Evolutionary conservation across 768 basidiomycete species (phyloP).

Genomic region (Rubroboletus satanas): DNA sequence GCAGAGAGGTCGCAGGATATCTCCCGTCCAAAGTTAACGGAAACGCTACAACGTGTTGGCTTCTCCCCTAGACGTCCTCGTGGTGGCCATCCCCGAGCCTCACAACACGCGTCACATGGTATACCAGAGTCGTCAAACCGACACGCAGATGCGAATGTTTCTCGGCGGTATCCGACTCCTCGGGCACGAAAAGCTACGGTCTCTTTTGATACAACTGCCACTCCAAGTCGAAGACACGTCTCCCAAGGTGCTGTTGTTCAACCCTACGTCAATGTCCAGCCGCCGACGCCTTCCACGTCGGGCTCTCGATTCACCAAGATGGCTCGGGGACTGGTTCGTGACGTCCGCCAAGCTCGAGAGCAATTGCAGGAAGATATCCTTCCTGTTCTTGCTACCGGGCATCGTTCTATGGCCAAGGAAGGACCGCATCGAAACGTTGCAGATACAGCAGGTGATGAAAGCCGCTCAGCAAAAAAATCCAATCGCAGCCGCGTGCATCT

Average conservation of each 20-base stretch:
- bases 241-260: constrained; percentile 29
- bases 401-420: constrained; percentile 21
- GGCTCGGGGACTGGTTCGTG: constrained; percentile 52
- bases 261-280: constrained; percentile 52
- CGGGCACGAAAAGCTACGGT: constrained; percentile 29
- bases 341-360: constrained; percentile 45
- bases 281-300: constrained; percentile 55
- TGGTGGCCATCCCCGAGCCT: constrained; percentile 34
- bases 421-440: constrained; percentile 25
- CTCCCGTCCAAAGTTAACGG: constrained; percentile 61
- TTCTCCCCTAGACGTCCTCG: constrained; percentile 79
- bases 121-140: constrained; percentile 13
- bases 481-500: constrained; percentile 49
- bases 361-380: constrained; percentile 9
- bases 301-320: constrained; percentile 59
- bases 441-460: constrained; percentile 8
- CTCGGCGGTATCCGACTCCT: constrained; percentile 32
- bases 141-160: constrained; percentile 9
- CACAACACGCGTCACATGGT: constrained; percentile 13
- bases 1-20: constrained; percentile 40
- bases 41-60: constrained; percentile 61
- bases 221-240: constrained; percentile 25
- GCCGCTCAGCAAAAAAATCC: constrained; percentile 17
- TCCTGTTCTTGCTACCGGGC: neutral
- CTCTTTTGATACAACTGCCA: constrained; percentile 27